Percentiles rank a stretch among this genome's conserved stretches.
These are phyloP conservation scores for Camelina neglecta DNA, from an alignment of 345 rosid genomes.

Conservation along the genomic window DNA sequence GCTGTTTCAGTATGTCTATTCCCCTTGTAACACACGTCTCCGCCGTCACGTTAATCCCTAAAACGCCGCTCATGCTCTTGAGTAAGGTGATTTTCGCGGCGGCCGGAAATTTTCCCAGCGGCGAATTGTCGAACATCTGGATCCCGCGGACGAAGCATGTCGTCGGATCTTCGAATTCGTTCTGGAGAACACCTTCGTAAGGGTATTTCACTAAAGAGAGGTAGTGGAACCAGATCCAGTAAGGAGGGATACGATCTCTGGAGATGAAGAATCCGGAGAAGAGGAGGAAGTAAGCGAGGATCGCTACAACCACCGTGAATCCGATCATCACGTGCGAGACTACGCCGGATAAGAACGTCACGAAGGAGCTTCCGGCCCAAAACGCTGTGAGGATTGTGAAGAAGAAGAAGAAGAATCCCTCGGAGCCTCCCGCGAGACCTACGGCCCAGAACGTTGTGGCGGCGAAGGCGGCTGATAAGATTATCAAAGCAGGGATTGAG, in stretches of 20 bases:
- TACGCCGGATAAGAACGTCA: constrained; percentile 79
- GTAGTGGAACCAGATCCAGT: constrained; percentile 95
- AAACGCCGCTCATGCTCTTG: constrained; percentile 57
- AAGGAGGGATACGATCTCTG: constrained; percentile 66
- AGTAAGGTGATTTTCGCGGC: constrained; percentile 58
- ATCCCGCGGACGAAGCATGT: constrained; percentile 75
- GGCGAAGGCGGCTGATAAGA: constrained; percentile 71
- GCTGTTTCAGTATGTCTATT: constrained; percentile 55
- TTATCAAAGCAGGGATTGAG: constrained; percentile 65
- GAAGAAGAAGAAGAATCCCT: constrained; percentile 80
- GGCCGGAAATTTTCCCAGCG: constrained; percentile 56
- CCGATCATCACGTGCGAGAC: constrained; percentile 89
- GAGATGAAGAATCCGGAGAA: constrained; percentile 94
- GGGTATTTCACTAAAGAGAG: constrained; percentile 88
- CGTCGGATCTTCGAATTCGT: constrained; percentile 63
- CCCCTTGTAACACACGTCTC: constrained; percentile 82
- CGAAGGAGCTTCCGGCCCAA: constrained; percentile 95
- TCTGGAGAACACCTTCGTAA: constrained; percentile 66
- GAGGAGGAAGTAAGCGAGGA: constrained; percentile 82
- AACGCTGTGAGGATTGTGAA: constrained; percentile 67
- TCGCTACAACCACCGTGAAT: constrained; percentile 80
- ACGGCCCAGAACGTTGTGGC: constrained; percentile 79
- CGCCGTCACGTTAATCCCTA: constrained; percentile 67
- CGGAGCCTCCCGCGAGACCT: constrained; percentile 70
- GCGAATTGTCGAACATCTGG: constrained; percentile 82